Base-by-base conservation (phyloP, 352 stramenopile species). In the Pythium pyrilobum region DNA sequence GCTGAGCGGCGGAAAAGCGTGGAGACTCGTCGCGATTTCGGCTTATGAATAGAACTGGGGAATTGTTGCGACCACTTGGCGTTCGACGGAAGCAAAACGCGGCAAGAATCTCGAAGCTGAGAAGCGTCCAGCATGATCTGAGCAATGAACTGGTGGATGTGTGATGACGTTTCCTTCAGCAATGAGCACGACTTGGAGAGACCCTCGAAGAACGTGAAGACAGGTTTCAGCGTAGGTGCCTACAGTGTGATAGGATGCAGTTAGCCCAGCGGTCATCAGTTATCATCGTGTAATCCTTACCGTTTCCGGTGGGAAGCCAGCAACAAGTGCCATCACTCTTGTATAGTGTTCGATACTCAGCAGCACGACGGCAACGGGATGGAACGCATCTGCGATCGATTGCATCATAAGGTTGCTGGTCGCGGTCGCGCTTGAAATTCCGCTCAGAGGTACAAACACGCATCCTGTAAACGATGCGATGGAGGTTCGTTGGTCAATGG, bases 1-100 rank as follows among this genome's bases (percentile, higher is more conserved):
- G 36, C 24, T 13, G 59, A 67, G 6, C 43, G 51, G 27, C 59
- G 45, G 23, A 66, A 66, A 8, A 66, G 27, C 27, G 44, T 51
- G 9, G 45, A 56, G 2, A 62, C 37, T 15, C 37, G 42, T 50
- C 29, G 51, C 18, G 31, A 3, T 29, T 16, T 43, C 13, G 13
- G 12, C 10, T 43, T n/a, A 21, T n/a, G n/a, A n/a, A n/a, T n/a
- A n/a, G n/a, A n/a, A 40, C 29, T 23, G 20, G 36, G 4, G 12
- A 46, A 38, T 9, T 52, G 43, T 1, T 32, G 34, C 4, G 55
- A 44, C 23, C 34, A 31, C 18, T 56, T 56, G 2, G 15, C 13
- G 36, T 38, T 52, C 11, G 41, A 58, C 3, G 56, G 56, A 4
- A 64, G 37, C 18, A 64, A n/a, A 2, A 64, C 48, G 24, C 56